Evolutionary conservation across 192 early-diverging fungal genomes (phyloP), one percentile per base, ranked within the genome.

Genomic region (Coemansia sp.): DNA sequence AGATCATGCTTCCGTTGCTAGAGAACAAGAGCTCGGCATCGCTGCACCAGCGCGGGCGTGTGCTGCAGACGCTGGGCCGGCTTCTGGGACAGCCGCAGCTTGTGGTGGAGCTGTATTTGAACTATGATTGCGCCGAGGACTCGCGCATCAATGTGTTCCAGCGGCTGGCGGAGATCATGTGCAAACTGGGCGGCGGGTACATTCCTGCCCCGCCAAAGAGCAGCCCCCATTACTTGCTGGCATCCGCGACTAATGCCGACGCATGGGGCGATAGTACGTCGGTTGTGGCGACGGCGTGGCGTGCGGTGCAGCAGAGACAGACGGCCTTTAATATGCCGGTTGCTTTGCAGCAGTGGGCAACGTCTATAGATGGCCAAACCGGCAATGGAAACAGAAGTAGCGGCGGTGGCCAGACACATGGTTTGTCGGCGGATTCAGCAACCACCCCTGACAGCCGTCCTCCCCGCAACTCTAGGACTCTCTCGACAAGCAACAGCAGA

Each of bases 61-160:
- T 97, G 40, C 69, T 97, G 32, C 89, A 89, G 69, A 70, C 88
- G 8, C 78, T 97, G 32, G 65, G 74, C 3, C 82, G 87, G 25
- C 83, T 95, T 23, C 81, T 92, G 53, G 70, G 78, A 23, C 89
- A 93, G 46, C 91, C 92, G 20, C 84, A 88, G 40, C 79, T 91
- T 5, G 70, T 95, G 5, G 93, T 97, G 4, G 95, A 97, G 69
- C 86, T 97, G 29, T 97, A 95, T 65, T 79, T 97, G 3, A 97
- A 97, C 82, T 95, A 95, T 62, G 95, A 97, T 78, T 97, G 95
- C 71, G 87, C 92, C 59, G 74, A 86, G 45, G 89, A 93, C 67
- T 88, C 91, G 9, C 71, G 87, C 35, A 87, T 92, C 71, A 97
- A 95, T 61, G 89, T 95, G 65, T 97, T 92, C 85, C 93, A 97